Conservation (phyloP, 352 stramenopile genomes). For the Globisporangium rhizosaccharum region DNA sequence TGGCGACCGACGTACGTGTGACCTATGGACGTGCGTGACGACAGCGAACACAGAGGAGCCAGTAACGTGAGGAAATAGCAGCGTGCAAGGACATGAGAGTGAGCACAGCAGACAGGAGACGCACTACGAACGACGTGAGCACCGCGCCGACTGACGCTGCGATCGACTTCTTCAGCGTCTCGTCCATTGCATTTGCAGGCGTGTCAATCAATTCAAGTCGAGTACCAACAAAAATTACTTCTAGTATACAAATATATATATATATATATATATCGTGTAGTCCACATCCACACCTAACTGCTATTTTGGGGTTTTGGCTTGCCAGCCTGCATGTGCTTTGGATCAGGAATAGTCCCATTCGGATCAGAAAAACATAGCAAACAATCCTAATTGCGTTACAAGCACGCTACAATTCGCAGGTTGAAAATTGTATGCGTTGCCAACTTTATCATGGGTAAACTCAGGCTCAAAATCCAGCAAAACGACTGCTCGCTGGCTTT, state of each 20-base stretch:
- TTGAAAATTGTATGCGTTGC: not conserved
- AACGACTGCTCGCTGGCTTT: not conserved
- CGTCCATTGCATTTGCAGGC: constrained; percentile 34
- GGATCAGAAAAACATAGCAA: not conserved
- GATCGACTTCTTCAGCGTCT: constrained; percentile 57
- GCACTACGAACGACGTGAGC: constrained; percentile 64
- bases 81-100: not conserved
- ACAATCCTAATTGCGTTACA: not conserved
- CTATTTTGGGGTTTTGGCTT: not conserved
- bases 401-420: not conserved
- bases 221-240: too few relatives aligned
- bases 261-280: not conserved
- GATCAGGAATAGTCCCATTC: not conserved
- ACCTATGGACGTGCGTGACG: constrained; percentile 23
- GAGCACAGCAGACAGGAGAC: constrained; percentile 6
- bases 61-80: not conserved
- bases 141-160: constrained; percentile 61
- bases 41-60: not conserved
- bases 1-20: constrained; percentile 39
- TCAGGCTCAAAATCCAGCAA: constrained; percentile 1
- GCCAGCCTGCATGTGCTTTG: too few relatives aligned
- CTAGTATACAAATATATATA: too few relatives aligned
- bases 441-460: too few relatives aligned
- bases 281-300: not conserved
- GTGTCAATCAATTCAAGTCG: not conserved